These are phyloP conservation scores for Murraya paniculata DNA, from an alignment of 345 rosid genomes.

Conservation along the genomic window DNA sequence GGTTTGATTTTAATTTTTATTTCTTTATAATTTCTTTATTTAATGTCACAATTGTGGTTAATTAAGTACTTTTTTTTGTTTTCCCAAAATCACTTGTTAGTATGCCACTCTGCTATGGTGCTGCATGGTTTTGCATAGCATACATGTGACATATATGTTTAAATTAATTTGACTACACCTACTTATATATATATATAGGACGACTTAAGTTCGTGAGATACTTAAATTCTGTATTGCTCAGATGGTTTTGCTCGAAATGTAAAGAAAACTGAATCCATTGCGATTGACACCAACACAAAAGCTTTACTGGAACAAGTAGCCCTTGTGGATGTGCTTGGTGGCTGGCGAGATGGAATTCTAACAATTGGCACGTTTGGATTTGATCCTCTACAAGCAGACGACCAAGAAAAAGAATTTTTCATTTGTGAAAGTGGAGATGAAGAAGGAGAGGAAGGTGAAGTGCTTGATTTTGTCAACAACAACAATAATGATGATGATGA, in stretches of 20 bases:
- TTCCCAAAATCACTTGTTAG: too few species aligned
- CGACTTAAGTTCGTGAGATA: too few species aligned
- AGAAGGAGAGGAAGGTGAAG: slow-evolving; percentile 25
- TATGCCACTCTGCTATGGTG: too few species aligned
- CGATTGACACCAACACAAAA: slow-evolving; percentile 50
- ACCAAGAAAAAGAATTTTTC: slow-evolving; percentile 28
- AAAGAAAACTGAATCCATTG: slow-evolving; percentile 49
- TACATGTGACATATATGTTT: background rate
- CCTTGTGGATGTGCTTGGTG: slow-evolving; percentile 66
- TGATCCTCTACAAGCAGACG: slow-evolving; percentile 46
- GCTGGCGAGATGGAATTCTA: slow-evolving; percentile 77
- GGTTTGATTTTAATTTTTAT: slow-evolving; percentile 34
- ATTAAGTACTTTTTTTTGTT: too few species aligned
- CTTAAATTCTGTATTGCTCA: slow-evolving; percentile 14
- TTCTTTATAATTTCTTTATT: background rate
- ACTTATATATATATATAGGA: background rate
- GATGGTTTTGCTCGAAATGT: slow-evolving; percentile 47
- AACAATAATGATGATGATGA: background rate
- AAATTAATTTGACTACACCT: background rate
- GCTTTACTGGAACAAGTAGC: slow-evolving; percentile 65
- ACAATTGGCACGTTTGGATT: slow-evolving; percentile 91
- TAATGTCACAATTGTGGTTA: too few species aligned
- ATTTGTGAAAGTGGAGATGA: slow-evolving; percentile 27
- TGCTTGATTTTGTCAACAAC: slow-evolving; percentile 8
- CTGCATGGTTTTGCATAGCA: too few species aligned